Conservation (phyloP, 1,139 yeast species). For the Candida sanyaensis region DNA sequence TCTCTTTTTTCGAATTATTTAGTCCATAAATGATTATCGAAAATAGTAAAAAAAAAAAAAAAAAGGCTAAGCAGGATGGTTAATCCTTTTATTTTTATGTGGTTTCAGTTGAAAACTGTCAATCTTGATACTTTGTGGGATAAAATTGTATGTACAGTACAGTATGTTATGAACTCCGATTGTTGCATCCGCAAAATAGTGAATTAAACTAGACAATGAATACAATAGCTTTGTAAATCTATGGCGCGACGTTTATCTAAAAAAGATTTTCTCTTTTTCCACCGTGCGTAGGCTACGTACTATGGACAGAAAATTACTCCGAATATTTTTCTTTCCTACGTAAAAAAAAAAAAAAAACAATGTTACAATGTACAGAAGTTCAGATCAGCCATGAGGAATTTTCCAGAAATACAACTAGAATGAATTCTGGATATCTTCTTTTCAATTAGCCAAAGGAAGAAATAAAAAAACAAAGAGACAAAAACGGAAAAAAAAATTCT, state of each 20-base stretch:
- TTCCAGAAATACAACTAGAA: not conserved
- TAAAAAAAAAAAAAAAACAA: not conserved
- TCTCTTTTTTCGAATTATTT: not conserved
- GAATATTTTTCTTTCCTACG: not conserved
- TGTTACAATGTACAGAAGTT: not conserved
- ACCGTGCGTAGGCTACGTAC: no score
- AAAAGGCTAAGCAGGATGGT: not conserved
- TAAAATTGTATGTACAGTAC: no score
- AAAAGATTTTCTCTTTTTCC: no score
- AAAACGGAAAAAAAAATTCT: no score
- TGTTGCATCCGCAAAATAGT: not conserved
- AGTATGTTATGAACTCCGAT: not conserved
- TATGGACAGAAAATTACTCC: no score
- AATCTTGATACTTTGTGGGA: not conserved
- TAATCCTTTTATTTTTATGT: not conserved
- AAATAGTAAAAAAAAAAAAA: not conserved
- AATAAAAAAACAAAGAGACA: no score
- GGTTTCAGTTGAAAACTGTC: conserved; percentile 3
- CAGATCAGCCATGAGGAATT: not conserved
- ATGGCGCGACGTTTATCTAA: no score
- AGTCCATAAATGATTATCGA: not conserved
- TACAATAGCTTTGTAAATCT: no score
- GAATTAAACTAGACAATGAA: no score
- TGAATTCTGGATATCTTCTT: not conserved
- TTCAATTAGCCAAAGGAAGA: not conserved